phyloP scores from a whole-genome alignment of 1,139 yeast genomes.

The Casaregolazyma lundiana region DNA sequence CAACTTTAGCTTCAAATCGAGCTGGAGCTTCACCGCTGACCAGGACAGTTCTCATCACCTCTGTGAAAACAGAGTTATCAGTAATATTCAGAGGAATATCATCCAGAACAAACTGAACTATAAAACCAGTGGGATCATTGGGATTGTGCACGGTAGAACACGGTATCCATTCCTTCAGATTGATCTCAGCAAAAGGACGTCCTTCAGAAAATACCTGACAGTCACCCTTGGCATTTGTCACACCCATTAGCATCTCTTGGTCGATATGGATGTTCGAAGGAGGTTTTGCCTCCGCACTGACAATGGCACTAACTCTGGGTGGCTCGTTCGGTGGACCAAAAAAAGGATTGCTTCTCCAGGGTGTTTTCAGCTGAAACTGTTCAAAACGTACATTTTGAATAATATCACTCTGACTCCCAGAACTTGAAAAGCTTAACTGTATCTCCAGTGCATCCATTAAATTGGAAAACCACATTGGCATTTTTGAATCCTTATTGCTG shows the following conservation, averaged over 20 bases:
- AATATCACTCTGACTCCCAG: conserved; percentile 19
- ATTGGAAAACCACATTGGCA: conserved; percentile 22
- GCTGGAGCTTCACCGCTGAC: conserved; percentile 28
- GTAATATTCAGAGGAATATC: conserved; percentile 31
- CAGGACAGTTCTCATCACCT: conserved; percentile 28
- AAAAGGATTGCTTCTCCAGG: conserved; percentile 19
- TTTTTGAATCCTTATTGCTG: conserved; percentile 13
- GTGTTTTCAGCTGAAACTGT: conserved; percentile 21
- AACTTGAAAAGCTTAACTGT: conserved; percentile 13
- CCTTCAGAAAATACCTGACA: conserved; percentile 29
- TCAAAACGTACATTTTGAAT: conserved; percentile 23
- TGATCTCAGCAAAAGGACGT: conserved; percentile 29
- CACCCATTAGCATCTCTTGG: conserved; percentile 16
- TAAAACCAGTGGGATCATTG: conserved; percentile 18
- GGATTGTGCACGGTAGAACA: conserved; percentile 25
- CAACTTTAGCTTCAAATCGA: conserved; percentile 29
- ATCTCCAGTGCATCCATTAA: conserved; percentile 16
- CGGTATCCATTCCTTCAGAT: conserved; percentile 33
- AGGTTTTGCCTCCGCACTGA: conserved; percentile 21
- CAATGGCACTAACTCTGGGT: conserved; percentile 25
- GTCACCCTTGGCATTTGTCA: conserved; percentile 26
- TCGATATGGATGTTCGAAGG: conserved; percentile 21
- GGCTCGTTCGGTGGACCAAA: conserved; percentile 15
- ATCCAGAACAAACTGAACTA: conserved; percentile 27
- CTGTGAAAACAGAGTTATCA: conserved; percentile 27